Percentiles rank a stretch among this genome's conserved stretches.
Conservation (phyloP, 345 rosid genomes). For the Populus simonii region DNA sequence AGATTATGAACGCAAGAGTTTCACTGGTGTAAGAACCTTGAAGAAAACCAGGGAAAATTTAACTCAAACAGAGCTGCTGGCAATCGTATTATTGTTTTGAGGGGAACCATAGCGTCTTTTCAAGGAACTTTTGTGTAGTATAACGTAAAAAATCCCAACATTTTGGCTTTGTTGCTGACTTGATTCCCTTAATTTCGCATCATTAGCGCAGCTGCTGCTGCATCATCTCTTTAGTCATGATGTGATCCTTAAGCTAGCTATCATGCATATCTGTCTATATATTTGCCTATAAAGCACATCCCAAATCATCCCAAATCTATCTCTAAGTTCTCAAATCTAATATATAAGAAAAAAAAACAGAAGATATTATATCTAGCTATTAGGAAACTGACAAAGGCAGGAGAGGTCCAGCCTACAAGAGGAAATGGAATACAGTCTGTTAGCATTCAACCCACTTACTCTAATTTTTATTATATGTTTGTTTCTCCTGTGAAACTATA, state of each 20-base stretch:
- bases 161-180: background rate
- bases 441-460: background rate
- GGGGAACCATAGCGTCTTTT: background rate
- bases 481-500: background rate
- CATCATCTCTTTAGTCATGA: background rate
- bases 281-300: background rate
- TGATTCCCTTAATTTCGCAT: background rate
- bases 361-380: conserved; percentile 10
- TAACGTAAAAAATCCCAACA: background rate
- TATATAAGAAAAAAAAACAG: background rate
- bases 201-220: background rate
- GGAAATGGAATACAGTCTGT: conserved; percentile 72
- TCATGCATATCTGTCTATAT: background rate
- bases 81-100: background rate
- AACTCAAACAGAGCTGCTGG: background rate
- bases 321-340: background rate
- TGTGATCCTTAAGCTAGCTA: background rate
- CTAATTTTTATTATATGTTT: too few species aligned
- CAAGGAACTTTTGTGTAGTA: background rate
- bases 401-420: conserved; percentile 24
- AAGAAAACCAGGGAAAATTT: background rate
- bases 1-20: background rate
- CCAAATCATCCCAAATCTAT: conserved; percentile 6
- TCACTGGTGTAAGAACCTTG: background rate
- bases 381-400: conserved; percentile 8